phyloP scores from a whole-genome alignment of 345 rosid species.

The Linum trigynum region DNA sequence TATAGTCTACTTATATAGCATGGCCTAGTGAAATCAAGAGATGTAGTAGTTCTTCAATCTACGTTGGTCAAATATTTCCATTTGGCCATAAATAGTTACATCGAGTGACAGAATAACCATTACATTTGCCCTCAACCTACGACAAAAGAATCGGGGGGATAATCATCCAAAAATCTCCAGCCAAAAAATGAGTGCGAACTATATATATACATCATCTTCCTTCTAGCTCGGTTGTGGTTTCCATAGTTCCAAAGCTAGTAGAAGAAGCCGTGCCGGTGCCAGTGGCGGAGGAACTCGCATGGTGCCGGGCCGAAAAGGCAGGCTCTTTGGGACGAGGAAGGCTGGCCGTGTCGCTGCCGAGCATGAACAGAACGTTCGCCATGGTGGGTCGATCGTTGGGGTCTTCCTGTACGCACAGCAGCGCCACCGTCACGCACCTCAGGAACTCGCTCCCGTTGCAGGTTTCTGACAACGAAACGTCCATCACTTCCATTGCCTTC shows the following conservation, averaged over 20 bases:
- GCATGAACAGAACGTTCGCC: conserved; percentile 14
- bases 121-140: too few species aligned
- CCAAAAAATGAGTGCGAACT: too few species aligned
- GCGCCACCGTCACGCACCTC: conserved; percentile 12
- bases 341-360: conserved; percentile 10
- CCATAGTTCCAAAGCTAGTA: background rate
- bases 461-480: conserved; percentile 4
- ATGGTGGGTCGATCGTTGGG: conserved; percentile 13
- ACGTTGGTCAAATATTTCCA: too few species aligned
- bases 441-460: conserved; percentile 9
- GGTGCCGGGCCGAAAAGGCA: background rate
- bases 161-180: too few species aligned
- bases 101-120: too few species aligned
- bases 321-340: background rate
- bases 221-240: background rate
- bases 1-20: too few species aligned
- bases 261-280: background rate
- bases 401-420: conserved; percentile 20
- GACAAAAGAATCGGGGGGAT: too few species aligned
- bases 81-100: too few species aligned
- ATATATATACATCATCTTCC: background rate
- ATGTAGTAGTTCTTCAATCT: too few species aligned
- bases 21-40: too few species aligned
- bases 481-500: conserved; percentile 13
- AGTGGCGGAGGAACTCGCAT: too few species aligned